Conservation (phyloP, 257 asterid species). For the Echium plantagineum region DNA sequence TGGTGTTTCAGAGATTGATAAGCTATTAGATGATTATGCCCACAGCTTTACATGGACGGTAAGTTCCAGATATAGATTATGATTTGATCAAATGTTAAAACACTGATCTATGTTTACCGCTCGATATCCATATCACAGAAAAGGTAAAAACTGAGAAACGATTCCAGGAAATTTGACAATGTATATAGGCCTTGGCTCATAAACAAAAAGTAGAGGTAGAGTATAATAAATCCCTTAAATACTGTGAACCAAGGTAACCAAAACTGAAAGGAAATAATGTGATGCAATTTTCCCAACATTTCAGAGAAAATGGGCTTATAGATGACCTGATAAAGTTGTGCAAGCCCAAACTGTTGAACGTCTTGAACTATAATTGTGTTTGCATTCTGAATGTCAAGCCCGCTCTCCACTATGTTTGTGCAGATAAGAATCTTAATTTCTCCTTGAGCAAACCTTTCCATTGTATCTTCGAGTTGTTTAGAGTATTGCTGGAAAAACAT, state of each 20-base stretch:
- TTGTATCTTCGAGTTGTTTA: conserved; percentile 87
- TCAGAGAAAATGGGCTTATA: conserved; percentile 1
- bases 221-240: background rate
- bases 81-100: too few relatives aligned
- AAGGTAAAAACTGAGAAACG: background rate
- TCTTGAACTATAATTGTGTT: conserved; percentile 92
- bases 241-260: background rate
- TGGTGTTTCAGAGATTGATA: too few relatives aligned
- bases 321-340: conserved; percentile 90
- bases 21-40: too few relatives aligned
- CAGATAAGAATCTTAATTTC: conserved; percentile 74
- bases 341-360: conserved; percentile 95
- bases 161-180: background rate
- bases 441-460: conserved; percentile 81
- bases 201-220: too few relatives aligned
- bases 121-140: background rate
- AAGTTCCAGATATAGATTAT: too few relatives aligned
- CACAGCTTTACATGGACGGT: too few relatives aligned
- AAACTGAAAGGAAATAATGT: background rate
- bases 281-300: conserved; percentile 1
- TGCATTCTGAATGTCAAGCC: conserved; percentile 95
- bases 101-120: background rate
- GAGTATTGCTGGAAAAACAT: conserved; percentile 75
- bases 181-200: too few relatives aligned
- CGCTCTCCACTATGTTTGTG: conserved; percentile 97